Conservation (phyloP, 257 asterid genomes). For the Schizonepeta tenuifolia region DNA sequence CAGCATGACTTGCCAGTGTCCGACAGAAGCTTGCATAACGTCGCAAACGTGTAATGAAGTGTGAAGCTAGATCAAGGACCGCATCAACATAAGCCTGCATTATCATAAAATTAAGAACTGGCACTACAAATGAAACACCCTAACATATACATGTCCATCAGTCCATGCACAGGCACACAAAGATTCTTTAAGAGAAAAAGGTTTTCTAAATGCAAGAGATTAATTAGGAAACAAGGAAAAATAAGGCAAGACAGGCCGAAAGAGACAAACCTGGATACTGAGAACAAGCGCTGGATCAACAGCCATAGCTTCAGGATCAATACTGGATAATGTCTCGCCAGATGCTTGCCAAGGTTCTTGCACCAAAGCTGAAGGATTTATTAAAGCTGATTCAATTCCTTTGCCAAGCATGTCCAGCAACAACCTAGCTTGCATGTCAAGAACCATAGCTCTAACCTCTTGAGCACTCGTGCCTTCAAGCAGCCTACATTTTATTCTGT, state of each 20-base stretch:
- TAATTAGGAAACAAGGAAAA: neutral
- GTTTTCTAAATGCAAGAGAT: neutral
- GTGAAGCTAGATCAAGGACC: slow-evolving; percentile 97
- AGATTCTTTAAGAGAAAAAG: neutral
- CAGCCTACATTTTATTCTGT: slow-evolving; percentile 96
- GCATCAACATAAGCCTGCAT: slow-evolving; percentile 97
- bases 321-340: slow-evolving; percentile 70
- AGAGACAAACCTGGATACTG: slow-evolving; percentile 76
- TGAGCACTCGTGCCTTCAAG: slow-evolving; percentile 97
- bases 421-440: slow-evolving; percentile 98
- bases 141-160: neutral
- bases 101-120: slow-evolving; percentile 36
- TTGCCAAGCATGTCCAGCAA: slow-evolving; percentile 98
- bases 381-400: slow-evolving; percentile 95
- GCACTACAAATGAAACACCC: slow-evolving; percentile 13
- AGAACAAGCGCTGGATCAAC: slow-evolving; percentile 87
- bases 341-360: slow-evolving; percentile 98
- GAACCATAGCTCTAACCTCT: slow-evolving; percentile 99
- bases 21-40: slow-evolving; percentile 99
- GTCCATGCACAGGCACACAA: neutral
- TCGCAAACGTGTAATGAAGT: slow-evolving; percentile 94
- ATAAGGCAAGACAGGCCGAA: slow-evolving; percentile 13
- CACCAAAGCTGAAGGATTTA: slow-evolving; percentile 91
- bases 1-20: slow-evolving; percentile 96
- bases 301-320: slow-evolving; percentile 93